Percentiles rank a stretch among this genome's conserved stretches.
Evolutionary conservation across 176 grass and related monocot species (phyloP).

Genomic region (Echinochloa phyllopogon): DNA sequence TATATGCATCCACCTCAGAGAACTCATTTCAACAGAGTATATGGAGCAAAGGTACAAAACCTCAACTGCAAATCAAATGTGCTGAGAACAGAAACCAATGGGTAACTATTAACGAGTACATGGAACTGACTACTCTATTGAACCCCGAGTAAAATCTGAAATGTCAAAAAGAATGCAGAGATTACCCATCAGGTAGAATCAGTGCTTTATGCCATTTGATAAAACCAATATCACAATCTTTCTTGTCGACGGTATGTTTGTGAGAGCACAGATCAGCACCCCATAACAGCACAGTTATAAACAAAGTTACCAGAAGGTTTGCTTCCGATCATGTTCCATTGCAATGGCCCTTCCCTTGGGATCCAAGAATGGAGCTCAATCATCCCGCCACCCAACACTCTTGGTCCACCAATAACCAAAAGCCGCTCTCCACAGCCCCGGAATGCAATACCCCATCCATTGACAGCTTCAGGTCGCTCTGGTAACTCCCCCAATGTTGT

Average conservation of each 20-base stretch:
- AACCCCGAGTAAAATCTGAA: slow-evolving; percentile 72
- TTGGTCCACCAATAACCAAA: slow-evolving; percentile 90
- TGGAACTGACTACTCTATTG: slow-evolving; percentile 51
- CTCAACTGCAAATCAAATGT: slow-evolving; percentile 52
- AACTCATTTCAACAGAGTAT: slow-evolving; percentile 51
- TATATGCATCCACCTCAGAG: slow-evolving; percentile 56
- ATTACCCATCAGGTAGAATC: slow-evolving; percentile 77
- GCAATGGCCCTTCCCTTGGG: slow-evolving; percentile 65
- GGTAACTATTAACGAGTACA: slow-evolving; percentile 52
- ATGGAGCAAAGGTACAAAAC: slow-evolving; percentile 42
- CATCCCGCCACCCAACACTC: slow-evolving; percentile 83
- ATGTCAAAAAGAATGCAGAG: slow-evolving; percentile 55
- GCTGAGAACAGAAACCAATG: slow-evolving; percentile 46
- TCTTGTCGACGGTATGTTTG: slow-evolving; percentile 52
- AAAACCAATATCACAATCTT: slow-evolving; percentile 69
- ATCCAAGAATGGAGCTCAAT: slow-evolving; percentile 97
- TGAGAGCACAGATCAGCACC: slow-evolving; percentile 68
- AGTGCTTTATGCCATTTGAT: slow-evolving; percentile 62
- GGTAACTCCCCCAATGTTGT: slow-evolving; percentile 84
- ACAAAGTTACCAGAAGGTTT: slow-evolving; percentile 89
- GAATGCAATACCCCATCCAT: slow-evolving; percentile 98
- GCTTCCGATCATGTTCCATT: slow-evolving; percentile 93
- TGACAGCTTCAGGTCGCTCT: slow-evolving; percentile 90
- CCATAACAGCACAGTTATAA: slow-evolving; percentile 99
- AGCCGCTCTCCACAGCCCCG: slow-evolving; percentile 88